These are phyloP conservation scores for Aspergillus panamensis DNA, from an alignment of 495 filamentous ascomycete species.

Conservation along the genomic window DNA sequence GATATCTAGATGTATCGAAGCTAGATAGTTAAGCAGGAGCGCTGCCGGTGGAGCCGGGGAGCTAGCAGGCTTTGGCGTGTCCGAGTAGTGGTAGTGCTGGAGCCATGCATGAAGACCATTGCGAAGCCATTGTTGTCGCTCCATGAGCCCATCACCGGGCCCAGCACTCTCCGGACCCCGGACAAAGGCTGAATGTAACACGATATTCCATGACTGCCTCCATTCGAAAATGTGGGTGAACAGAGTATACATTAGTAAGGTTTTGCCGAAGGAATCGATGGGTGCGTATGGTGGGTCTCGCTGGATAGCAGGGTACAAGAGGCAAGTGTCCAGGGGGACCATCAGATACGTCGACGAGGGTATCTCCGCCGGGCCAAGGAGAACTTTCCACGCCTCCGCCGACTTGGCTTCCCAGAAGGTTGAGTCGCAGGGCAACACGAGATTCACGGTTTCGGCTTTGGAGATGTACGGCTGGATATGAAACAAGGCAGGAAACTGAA, in stretches of 20 bases:
- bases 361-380: constrained; percentile 2
- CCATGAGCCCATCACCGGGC: not conserved
- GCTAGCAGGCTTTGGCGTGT: not conserved
- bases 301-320: not conserved
- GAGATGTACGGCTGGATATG: constrained; percentile 4
- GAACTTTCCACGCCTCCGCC: constrained; percentile 1
- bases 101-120: not conserved
- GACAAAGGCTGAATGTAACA: constrained; percentile 1
- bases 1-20: not conserved
- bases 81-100: not conserved
- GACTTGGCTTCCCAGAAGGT: constrained; percentile 6
- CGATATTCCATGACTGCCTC: constrained; percentile 4
- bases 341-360: constrained; percentile 4
- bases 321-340: constrained; percentile 4
- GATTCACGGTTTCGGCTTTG: constrained; percentile 1
- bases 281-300: constrained; percentile 5
- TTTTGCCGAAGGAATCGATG: constrained; percentile 1
- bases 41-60: not conserved
- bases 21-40: not conserved
- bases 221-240: constrained; percentile 7
- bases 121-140: not conserved
- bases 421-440: not conserved
- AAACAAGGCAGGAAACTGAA: constrained; percentile 6
- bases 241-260: not conserved
- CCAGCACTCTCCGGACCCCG: not conserved